These are phyloP conservation scores for Oenanthe javanica DNA, from an alignment of 140 eudicot genomes.

Conservation along the genomic window DNA sequence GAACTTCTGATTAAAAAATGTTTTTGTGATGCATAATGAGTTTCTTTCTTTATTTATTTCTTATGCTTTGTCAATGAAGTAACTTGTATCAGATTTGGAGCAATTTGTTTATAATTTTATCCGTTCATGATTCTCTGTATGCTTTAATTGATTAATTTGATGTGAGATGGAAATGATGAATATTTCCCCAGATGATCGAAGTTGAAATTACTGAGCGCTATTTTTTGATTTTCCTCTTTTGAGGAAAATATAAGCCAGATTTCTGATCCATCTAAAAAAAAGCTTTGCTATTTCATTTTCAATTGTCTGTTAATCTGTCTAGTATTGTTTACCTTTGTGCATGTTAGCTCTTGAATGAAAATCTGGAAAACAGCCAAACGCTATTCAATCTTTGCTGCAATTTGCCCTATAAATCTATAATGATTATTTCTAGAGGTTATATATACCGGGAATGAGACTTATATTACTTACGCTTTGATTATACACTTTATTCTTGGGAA, in stretches of 20 bases:
- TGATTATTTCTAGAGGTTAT: neutral
- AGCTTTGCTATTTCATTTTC: neutral
- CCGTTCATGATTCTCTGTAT: too few relatives aligned
- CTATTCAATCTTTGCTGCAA: neutral
- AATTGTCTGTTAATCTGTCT: neutral
- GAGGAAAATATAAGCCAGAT: neutral
- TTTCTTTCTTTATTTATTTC: too few relatives aligned
- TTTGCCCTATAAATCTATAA: neutral
- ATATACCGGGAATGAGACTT: too few relatives aligned
- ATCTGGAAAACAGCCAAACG: too few relatives aligned
- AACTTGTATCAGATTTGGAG: too few relatives aligned
- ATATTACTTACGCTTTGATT: too few relatives aligned
- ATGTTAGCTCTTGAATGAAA: too few relatives aligned
- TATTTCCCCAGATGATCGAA: neutral
- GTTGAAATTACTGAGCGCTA: neutral
- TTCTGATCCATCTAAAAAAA: neutral
- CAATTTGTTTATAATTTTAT: too few relatives aligned
- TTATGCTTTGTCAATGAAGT: too few relatives aligned
- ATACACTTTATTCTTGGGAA: too few relatives aligned
- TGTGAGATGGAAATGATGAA: neutral
- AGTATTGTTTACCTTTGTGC: neutral
- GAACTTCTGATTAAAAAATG: too few relatives aligned
- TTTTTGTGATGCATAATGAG: too few relatives aligned
- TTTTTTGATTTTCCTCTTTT: neutral
- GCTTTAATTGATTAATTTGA: neutral